Conservation (phyloP, 2,329 filamentous ascomycete species). For the Botrytis cinerea region DNA sequence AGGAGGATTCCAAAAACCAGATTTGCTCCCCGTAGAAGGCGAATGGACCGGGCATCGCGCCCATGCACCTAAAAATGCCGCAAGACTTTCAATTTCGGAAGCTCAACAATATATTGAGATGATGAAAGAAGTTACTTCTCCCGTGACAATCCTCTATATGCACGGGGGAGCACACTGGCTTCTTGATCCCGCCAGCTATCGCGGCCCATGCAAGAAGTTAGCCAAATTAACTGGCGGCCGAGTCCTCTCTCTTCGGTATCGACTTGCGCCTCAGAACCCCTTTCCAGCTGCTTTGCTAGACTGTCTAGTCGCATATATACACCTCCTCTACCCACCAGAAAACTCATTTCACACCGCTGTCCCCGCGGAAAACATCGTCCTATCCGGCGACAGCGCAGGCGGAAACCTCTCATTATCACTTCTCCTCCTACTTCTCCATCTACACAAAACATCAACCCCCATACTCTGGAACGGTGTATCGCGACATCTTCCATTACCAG, state of each 20-base stretch:
- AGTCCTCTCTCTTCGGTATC: constrained; percentile 67
- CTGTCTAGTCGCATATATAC: constrained; percentile 70
- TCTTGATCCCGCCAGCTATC: constrained; percentile 69
- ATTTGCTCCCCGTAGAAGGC: constrained; percentile 60
- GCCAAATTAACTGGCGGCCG: constrained; percentile 69
- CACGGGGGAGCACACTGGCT: constrained; percentile 77
- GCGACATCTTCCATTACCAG: constrained; percentile 62
- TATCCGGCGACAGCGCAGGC: constrained; percentile 73
- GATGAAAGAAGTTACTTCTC: constrained; percentile 65
- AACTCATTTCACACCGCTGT: constrained; percentile 60
- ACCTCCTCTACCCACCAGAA: constrained; percentile 49
- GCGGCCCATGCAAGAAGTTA: constrained; percentile 58
- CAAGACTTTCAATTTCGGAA: constrained; percentile 60
- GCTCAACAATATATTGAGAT: constrained; percentile 64
- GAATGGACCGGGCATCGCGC: constrained; percentile 76
- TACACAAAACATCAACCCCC: constrained; percentile 59
- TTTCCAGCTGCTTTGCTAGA: constrained; percentile 77
- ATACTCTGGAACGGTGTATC: constrained; percentile 59
- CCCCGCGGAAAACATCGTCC: constrained; percentile 64
- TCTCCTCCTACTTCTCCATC: constrained; percentile 67
- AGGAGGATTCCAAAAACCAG: constrained; percentile 49
- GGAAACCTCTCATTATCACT: constrained; percentile 70
- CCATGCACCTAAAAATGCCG: constrained; percentile 51
- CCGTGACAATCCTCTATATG: constrained; percentile 69
- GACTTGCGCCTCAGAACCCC: constrained; percentile 71